These are phyloP conservation scores for Trichoderma gamsii DNA, from an alignment of 495 filamentous ascomycete genomes.

Conservation along the genomic window DNA sequence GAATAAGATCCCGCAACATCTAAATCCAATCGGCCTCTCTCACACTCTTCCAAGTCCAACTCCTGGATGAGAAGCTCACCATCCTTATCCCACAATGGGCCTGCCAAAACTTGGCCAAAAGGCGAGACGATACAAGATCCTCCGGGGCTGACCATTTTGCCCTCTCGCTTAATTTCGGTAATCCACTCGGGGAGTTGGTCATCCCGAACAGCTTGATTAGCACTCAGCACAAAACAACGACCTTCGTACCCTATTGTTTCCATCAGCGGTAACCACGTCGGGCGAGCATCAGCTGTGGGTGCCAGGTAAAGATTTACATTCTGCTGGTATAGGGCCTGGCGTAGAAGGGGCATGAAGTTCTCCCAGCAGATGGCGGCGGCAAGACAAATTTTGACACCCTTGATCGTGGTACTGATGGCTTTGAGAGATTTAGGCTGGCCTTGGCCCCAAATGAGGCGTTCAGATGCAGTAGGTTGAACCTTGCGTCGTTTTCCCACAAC, in stretches of 20 bases:
- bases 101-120: slow-evolving; percentile 66
- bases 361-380: slow-evolving; percentile 95
- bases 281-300: slow-evolving; percentile 79
- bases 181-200: slow-evolving; percentile 13
- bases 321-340: slow-evolving; percentile 68
- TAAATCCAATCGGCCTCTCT: slow-evolving; percentile 50
- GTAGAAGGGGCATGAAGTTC: slow-evolving; percentile 88
- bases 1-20: slow-evolving; percentile 77
- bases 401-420: slow-evolving; percentile 72
- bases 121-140: slow-evolving; percentile 81
- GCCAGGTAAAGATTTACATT: slow-evolving; percentile 91
- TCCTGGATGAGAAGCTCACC: slow-evolving; percentile 40
- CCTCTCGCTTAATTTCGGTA: slow-evolving; percentile 17
- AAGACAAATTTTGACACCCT: slow-evolving; percentile 72
- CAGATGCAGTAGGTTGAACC: slow-evolving; percentile 71
- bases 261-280: slow-evolving; percentile 80
- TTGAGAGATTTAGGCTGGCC: slow-evolving; percentile 76
- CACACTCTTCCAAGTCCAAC: slow-evolving; percentile 47
- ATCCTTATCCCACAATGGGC: slow-evolving; percentile 79
- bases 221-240: slow-evolving; percentile 73
- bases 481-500: slow-evolving; percentile 83
- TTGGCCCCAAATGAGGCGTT: slow-evolving; percentile 84
- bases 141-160: slow-evolving; percentile 57
- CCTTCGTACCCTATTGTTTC: slow-evolving; percentile 75
- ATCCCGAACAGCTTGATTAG: slow-evolving; percentile 69